phyloP scores from a whole-genome alignment of 2,329 filamentous ascomycete genomes.

The Alternaria ventricosa region DNA sequence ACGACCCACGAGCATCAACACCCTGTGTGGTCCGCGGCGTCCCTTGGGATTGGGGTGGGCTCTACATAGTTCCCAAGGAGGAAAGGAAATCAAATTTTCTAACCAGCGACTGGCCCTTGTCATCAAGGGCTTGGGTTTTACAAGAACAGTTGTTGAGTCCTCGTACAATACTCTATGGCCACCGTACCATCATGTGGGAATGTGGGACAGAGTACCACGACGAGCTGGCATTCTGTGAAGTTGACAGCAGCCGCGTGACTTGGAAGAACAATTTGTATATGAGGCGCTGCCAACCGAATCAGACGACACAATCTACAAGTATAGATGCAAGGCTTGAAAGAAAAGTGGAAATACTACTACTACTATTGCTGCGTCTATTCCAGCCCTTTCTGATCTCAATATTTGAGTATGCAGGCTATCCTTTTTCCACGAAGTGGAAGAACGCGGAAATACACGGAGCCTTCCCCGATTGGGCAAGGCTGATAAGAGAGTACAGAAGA shows the following conservation, averaged over 20 bases:
- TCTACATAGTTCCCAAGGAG: neutral
- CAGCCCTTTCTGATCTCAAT: neutral
- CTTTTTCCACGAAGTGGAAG: neutral
- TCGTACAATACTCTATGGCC: constrained; percentile 16
- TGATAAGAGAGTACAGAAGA: neutral
- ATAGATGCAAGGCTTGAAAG: too few species aligned
- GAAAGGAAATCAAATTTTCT: neutral
- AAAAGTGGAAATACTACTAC: neutral
- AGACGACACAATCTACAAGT: neutral
- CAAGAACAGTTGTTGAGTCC: constrained; percentile 26
- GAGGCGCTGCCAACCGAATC: neutral
- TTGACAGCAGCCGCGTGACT: neutral
- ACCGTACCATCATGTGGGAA: constrained; percentile 18
- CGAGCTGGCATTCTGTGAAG: constrained; percentile 14
- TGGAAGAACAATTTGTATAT: too few species aligned
- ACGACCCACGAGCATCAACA: constrained; percentile 7
- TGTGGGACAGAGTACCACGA: constrained; percentile 14
- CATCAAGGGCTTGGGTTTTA: constrained; percentile 3
- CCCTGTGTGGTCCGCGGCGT: constrained; percentile 12
- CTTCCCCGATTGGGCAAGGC: neutral
- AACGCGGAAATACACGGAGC: too few species aligned
- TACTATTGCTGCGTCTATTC: neutral
- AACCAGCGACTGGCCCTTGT: constrained; percentile 6
- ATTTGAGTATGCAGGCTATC: neutral
- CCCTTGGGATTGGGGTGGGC: neutral